Conservation (phyloP, 2,329 filamentous ascomycete genomes). For the Penicillium paneum region DNA sequence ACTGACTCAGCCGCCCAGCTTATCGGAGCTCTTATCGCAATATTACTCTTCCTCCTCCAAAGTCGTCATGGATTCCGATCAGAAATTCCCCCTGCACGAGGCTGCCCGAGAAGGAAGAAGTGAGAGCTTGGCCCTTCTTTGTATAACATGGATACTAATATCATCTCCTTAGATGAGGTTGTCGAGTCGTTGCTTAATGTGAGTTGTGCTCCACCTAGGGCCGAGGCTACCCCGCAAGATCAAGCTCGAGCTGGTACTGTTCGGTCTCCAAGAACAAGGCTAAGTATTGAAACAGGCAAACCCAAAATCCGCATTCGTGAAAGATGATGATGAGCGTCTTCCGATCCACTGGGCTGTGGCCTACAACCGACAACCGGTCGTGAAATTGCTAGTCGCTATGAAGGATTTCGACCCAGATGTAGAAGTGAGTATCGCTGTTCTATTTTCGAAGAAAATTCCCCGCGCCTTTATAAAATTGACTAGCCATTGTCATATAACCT, state of each 20-base stretch:
- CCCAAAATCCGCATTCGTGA: conserved; percentile 68
- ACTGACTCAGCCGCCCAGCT: conserved; percentile 15
- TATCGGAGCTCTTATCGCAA: conserved; percentile 27
- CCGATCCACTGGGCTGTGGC: conserved; percentile 93
- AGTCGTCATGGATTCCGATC: conserved; percentile 40
- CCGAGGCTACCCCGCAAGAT: conserved; percentile 27
- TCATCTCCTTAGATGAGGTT: conserved; percentile 53
- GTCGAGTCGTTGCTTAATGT: conserved; percentile 74
- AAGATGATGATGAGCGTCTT: conserved; percentile 82
- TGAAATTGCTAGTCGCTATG: conserved; percentile 65
- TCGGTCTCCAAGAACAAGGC: background rate
- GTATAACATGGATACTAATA: conserved; percentile 21
- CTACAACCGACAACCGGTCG: conserved; percentile 73
- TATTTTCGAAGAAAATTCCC: background rate
- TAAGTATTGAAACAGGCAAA: conserved; percentile 60
- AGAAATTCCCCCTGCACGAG: conserved; percentile 76
- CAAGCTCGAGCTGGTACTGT: background rate
- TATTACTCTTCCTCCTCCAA: conserved; percentile 9
- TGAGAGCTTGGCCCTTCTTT: conserved; percentile 46
- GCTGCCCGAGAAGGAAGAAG: conserved; percentile 81
- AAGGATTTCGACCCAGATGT: conserved; percentile 80
- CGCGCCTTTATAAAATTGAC: background rate
- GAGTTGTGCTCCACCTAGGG: conserved; percentile 27
- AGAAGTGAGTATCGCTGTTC: conserved; percentile 52
- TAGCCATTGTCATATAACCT: background rate